Percentiles rank a stretch among this genome's conserved stretches.
phyloP scores from a whole-genome alignment of 78 protist species.

The Dictyostelium capitatum region DNA sequence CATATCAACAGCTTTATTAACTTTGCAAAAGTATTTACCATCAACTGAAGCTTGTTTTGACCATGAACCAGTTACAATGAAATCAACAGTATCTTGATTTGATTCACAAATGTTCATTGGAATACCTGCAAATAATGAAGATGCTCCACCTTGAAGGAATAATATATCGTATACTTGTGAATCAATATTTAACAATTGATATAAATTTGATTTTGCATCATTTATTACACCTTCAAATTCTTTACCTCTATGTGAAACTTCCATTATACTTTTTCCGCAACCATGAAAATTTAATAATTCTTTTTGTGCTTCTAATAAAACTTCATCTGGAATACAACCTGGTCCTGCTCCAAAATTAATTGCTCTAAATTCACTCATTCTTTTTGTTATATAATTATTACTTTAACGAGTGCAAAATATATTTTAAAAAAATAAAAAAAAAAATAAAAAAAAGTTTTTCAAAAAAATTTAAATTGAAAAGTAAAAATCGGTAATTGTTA shows the following conservation, averaged over 20 bases:
- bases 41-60: conserved; percentile 93
- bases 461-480: no score
- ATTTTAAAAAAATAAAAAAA: neutral
- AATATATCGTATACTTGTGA: conserved; percentile 94
- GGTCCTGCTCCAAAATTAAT: conserved; percentile 98
- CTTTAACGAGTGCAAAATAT: neutral
- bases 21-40: conserved; percentile 84
- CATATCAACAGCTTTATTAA: conserved; percentile 76
- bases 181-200: conserved; percentile 71
- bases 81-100: conserved; percentile 84
- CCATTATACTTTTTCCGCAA: conserved; percentile 93
- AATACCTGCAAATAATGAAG: conserved; percentile 93
- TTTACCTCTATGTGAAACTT: conserved; percentile 90
- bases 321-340: conserved; percentile 92
- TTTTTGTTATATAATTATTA: no score
- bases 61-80: conserved; percentile 97
- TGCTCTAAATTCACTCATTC: conserved; percentile 36
- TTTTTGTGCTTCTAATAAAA: conserved; percentile 85
- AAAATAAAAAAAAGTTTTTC: neutral
- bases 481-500: neutral
- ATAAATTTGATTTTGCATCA: conserved; percentile 67
- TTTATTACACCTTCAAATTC: conserved; percentile 67
- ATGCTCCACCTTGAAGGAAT: conserved; percentile 98
- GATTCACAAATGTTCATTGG: conserved; percentile 94
- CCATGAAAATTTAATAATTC: conserved; percentile 90